Evolutionary conservation across 1,139 yeast species (phyloP).

Genomic region (Scheffersomyces cryptocercus): DNA sequence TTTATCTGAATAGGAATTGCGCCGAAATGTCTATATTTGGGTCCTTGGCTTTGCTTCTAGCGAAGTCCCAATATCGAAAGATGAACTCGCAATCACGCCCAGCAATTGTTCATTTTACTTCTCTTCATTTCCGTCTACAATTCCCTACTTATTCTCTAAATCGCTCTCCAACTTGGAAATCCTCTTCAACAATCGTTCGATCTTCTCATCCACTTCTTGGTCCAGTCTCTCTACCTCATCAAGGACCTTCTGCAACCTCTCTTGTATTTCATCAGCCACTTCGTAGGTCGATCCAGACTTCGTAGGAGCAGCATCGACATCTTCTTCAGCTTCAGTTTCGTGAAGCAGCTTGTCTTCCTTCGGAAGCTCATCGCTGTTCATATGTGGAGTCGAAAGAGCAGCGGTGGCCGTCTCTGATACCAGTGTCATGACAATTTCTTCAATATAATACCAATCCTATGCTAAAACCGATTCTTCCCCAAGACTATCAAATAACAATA

Average conservation of each 20-base stretch:
- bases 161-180: slow-evolving; percentile 21
- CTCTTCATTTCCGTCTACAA: no score
- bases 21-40: no score
- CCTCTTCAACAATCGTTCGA: slow-evolving; percentile 25
- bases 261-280: slow-evolving; percentile 51
- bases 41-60: no score
- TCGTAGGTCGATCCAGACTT: slow-evolving; percentile 48
- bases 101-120: no score
- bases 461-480: slow-evolving; percentile 1
- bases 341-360: slow-evolving; percentile 1
- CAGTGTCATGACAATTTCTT: no score
- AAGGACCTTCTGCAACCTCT: slow-evolving; percentile 35
- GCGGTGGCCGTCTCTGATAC: slow-evolving; percentile 4
- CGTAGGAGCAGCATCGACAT: neutral
- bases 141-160: neutral
- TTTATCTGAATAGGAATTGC: no score
- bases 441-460: no score
- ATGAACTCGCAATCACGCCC: no score
- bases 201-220: slow-evolving; percentile 26
- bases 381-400: slow-evolving; percentile 13
- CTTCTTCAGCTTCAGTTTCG: slow-evolving; percentile 1
- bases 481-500: no score
- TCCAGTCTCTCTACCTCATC: slow-evolving; percentile 28
- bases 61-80: no score
- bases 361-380: slow-evolving; percentile 9